Conservation (phyloP, 352 stramenopile genomes). For the Globisporangium spinosum region DNA sequence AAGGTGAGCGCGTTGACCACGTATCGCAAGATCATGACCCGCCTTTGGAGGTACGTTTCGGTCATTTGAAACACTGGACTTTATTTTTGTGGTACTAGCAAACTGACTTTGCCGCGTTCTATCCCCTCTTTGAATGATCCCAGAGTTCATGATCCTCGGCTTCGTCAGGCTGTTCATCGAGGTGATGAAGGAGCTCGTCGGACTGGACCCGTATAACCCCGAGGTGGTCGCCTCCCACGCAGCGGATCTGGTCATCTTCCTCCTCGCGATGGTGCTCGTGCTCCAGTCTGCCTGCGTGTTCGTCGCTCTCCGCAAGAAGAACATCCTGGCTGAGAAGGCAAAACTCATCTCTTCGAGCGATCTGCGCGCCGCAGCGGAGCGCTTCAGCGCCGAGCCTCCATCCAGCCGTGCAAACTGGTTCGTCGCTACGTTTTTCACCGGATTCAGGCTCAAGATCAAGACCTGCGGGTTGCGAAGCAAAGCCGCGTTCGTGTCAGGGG, state of each 20-base stretch:
- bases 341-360: conserved; percentile 27
- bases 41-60: conserved; percentile 25
- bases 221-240: conserved; percentile 50
- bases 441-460: neutral
- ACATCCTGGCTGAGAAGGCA: conserved; percentile 29
- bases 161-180: conserved; percentile 53
- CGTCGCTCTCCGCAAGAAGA: conserved; percentile 33
- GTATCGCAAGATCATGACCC: conserved; percentile 58
- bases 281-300: conserved; percentile 49
- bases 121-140: neutral
- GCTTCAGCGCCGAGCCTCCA: neutral
- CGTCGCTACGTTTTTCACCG: neutral
- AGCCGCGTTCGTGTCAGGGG: neutral
- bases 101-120: neutral
- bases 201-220: conserved; percentile 24
- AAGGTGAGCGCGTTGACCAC: conserved; percentile 43
- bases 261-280: conserved; percentile 49
- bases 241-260: conserved; percentile 52
- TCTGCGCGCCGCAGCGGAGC: neutral
- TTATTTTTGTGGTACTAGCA: neutral
- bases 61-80: neutral
- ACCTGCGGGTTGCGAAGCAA: neutral
- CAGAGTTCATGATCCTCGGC: conserved; percentile 57
- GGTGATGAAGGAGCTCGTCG: conserved; percentile 34
- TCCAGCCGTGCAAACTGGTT: neutral